Conservation (phyloP, 2,329 filamentous ascomycete genomes). For the Penicillium vulpinum region DNA sequence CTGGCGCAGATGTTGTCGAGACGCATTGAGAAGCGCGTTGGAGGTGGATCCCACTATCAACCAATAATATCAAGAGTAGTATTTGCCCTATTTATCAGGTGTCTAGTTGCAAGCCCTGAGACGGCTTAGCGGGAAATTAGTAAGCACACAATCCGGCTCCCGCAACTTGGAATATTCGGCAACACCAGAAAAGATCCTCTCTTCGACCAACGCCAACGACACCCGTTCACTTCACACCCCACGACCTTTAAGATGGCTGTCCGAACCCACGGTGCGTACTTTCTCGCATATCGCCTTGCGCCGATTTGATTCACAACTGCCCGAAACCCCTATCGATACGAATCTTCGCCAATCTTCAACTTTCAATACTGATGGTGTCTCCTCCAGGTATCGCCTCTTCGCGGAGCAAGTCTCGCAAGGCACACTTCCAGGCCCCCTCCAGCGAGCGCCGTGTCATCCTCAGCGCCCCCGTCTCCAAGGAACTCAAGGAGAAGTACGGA, state of each 20-base stretch:
- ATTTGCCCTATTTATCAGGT: neutral
- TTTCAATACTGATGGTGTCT: slow-evolving; percentile 10
- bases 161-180: slow-evolving; percentile 23
- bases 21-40: neutral
- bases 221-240: slow-evolving; percentile 24
- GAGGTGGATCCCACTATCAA: neutral
- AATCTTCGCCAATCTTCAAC: slow-evolving; percentile 9
- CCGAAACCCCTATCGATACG: slow-evolving; percentile 4
- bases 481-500: slow-evolving; percentile 98
- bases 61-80: neutral
- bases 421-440: slow-evolving; percentile 94
- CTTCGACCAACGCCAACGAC: slow-evolving; percentile 28
- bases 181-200: slow-evolving; percentile 19
- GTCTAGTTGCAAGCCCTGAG: slow-evolving; percentile 13
- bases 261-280: slow-evolving; percentile 25
- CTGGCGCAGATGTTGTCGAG: neutral
- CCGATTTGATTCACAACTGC: slow-evolving; percentile 4
- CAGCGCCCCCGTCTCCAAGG: slow-evolving; percentile 93
- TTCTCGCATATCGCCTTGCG: slow-evolving; percentile 1
- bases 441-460: slow-evolving; percentile 94
- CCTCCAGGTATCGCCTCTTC: slow-evolving; percentile 61
- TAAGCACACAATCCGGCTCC: slow-evolving; percentile 28
- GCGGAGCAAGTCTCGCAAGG: slow-evolving; percentile 98
- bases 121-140: slow-evolving; percentile 22
- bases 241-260: slow-evolving; percentile 31